phyloP scores from a whole-genome alignment of 345 rosid genomes.

The Eucalyptus tenuipes region DNA sequence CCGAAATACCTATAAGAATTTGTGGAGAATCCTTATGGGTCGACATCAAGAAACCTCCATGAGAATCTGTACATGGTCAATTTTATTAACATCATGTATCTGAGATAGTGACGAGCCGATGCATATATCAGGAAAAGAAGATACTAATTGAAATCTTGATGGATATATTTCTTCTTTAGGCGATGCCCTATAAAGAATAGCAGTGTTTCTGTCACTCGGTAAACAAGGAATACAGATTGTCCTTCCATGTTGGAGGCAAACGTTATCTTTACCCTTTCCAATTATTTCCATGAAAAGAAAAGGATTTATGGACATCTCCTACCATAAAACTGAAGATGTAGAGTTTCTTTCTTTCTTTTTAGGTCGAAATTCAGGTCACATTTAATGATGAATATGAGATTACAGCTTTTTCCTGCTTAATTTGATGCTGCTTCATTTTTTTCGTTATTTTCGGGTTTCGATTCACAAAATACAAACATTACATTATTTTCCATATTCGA shows the following conservation, averaged over 20 bases:
- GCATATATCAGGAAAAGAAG: not conserved
- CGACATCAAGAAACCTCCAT: not conserved
- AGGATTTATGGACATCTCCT: not conserved
- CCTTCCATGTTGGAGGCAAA: not conserved
- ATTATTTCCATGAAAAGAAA: not conserved
- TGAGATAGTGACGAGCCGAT: not conserved
- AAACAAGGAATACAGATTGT: not conserved
- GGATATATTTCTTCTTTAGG: not conserved
- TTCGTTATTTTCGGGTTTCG: not conserved
- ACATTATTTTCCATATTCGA: not conserved
- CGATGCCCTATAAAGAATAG: not conserved
- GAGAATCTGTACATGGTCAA: not conserved
- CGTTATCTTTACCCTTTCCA: not conserved
- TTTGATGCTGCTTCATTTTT: not conserved
- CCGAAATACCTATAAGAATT: not conserved
- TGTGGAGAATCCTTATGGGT: not conserved
- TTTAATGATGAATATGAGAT: not conserved
- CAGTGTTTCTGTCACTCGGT: not conserved
- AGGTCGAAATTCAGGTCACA: not conserved
- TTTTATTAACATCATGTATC: not conserved
- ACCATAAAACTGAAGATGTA: not conserved
- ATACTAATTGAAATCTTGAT: not conserved
- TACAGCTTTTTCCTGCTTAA: not conserved
- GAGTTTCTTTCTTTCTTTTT: not conserved
- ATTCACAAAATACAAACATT: not conserved